Evolutionary conservation across 1,284 basidiomycete genomes (phyloP), one percentile per base, ranked within the genome.

Genomic region (Pholiota adiposa): DNA sequence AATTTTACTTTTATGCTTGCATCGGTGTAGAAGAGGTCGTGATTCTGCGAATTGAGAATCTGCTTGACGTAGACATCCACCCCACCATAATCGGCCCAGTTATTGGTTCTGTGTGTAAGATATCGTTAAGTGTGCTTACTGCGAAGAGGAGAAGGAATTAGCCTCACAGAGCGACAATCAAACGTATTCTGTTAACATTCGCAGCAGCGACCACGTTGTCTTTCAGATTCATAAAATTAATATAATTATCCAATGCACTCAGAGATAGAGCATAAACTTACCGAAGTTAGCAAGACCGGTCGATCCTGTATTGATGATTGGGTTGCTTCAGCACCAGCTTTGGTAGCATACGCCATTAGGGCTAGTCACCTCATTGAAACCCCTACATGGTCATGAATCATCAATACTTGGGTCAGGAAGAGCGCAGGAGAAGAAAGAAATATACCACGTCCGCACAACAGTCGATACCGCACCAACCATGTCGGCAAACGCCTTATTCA

Each of bases 311-410:
- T 87, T 86, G 66, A 87, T 70, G 2, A 83, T 83, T 0, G 82
- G 74, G 2, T 74, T 79, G n/a, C 77, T 76, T 56, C 81, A 80
- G 14, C 75, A 75, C 85, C 84, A 87, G 50, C 76, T 76, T 67
- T 87, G 84, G 66, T 86, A 86, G 67, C 82, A 86, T 51, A 75
- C 76, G 1, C 84, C 85, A 54, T 73, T 82, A 3, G 81, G 67
- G 23, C 73, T 75, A 3, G 85, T 88, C 6, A 87, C 85, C 57
- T 89, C 86, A 67, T 87, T 87, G 78, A 88, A 88, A 1, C 86
- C 86, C 84, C 84, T 83, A 62, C 3, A 43, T 14, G 31, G 31
- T 43, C 18, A 44, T 16, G 5, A 4, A 25, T 16, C 19, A 5
- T 18, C n/a, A n/a, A n/a, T n/a, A n/a, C n/a, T n/a, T n/a, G n/a